Conservation (phyloP, 2,329 filamentous ascomycete species). For the Remersonia thermophila region DNA sequence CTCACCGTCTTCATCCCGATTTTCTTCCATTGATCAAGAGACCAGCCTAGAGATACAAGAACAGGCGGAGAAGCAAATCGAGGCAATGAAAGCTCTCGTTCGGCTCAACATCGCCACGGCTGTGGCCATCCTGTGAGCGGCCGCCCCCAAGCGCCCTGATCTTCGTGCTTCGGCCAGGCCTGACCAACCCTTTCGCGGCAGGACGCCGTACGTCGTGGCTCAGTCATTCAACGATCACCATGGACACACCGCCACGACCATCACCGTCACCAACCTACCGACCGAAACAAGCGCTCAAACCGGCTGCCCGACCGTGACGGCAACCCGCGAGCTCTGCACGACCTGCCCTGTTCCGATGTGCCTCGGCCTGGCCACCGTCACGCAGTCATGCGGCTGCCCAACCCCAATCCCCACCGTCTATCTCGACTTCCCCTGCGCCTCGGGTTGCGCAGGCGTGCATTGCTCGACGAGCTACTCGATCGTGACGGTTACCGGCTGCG, state of each 20-base stretch:
- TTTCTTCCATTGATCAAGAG: too few species aligned
- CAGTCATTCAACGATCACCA: background rate
- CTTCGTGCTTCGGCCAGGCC: too few species aligned
- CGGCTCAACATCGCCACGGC: too few species aligned
- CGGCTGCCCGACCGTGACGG: constrained; percentile 25
- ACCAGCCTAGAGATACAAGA: too few species aligned
- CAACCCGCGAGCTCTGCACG: constrained; percentile 21
- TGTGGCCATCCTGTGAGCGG: background rate
- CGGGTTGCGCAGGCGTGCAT: constrained; percentile 20
- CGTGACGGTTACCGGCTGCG: constrained; percentile 4
- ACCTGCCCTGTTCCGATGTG: constrained; percentile 24
- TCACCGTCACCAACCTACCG: background rate
- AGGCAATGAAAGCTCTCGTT: too few species aligned
- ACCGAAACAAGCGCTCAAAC: constrained; percentile 4
- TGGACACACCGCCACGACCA: background rate
- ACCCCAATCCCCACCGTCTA: constrained; percentile 19
- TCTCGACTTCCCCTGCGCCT: constrained; percentile 20
- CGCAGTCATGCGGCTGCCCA: constrained; percentile 23
- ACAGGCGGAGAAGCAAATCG: too few species aligned
- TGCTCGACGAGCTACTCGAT: constrained; percentile 17
- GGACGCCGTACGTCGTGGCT: background rate
- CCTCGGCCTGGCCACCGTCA: constrained; percentile 20
- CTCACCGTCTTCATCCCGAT: too few species aligned
- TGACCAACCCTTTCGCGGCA: background rate
- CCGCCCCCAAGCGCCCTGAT: background rate